phyloP scores from a whole-genome alignment of 2,329 filamentous ascomycete species.

The Pseudopyrenochaeta lycopersici region DNA sequence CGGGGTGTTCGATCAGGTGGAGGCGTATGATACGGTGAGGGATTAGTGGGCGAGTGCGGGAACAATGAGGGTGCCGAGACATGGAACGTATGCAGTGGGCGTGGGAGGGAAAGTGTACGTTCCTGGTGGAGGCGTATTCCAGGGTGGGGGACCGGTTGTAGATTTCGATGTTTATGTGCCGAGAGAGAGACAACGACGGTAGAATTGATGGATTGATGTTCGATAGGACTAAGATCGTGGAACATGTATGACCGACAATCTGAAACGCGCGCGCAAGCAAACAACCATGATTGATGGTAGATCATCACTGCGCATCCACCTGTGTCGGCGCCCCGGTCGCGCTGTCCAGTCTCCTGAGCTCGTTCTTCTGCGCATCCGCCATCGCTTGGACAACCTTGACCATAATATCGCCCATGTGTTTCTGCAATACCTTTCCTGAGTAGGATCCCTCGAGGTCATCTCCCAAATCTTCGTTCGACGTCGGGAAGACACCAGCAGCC shows the following conservation, averaged over 20 bases:
- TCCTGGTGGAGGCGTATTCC: slow-evolving; percentile 30
- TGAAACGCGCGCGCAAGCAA: no score
- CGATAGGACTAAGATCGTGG: no score
- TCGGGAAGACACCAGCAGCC: slow-evolving; percentile 28
- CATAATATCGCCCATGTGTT: slow-evolving; percentile 12
- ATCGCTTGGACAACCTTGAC: slow-evolving; percentile 8
- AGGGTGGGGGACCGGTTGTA: slow-evolving; percentile 23
- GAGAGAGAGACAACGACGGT: background rate
- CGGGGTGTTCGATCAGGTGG: slow-evolving; percentile 29
- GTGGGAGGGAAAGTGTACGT: slow-evolving; percentile 32
- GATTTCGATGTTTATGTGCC: slow-evolving; percentile 29
- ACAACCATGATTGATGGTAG: no score
- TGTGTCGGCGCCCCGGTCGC: no score
- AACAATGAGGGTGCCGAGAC: slow-evolving; percentile 33
- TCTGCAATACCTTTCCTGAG: slow-evolving; percentile 13
- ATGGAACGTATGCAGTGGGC: slow-evolving; percentile 37
- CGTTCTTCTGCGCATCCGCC: slow-evolving; percentile 1
- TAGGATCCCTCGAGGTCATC: slow-evolving; percentile 31
- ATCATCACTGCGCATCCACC: no score
- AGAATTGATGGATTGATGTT: no score
- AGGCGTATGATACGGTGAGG: slow-evolving; percentile 30
- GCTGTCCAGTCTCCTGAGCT: no score
- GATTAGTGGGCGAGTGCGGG: slow-evolving; percentile 26
- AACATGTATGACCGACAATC: no score
- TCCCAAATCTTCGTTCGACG: slow-evolving; percentile 22